A percentile compares a stretch with the other conserved stretches of the same genome.
Evolutionary conservation across 176 grass and related monocot species (phyloP).

Genomic region (Otatea glauca): DNA sequence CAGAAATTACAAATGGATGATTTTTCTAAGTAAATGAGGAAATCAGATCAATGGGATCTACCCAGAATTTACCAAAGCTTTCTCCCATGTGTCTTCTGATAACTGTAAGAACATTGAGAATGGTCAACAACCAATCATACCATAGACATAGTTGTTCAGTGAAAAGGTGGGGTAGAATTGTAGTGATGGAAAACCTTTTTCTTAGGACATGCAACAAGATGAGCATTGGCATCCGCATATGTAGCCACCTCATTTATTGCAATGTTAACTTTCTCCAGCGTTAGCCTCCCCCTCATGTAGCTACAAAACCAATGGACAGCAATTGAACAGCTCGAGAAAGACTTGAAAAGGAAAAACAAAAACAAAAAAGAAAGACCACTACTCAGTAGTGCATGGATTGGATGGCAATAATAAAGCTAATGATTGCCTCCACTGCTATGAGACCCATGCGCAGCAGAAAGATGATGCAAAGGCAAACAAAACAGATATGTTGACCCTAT

Average conservation of each 20-base stretch:
- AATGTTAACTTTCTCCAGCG: constrained; percentile 92
- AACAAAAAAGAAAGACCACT: background rate
- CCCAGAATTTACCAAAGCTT: constrained; percentile 74
- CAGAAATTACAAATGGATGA: constrained; percentile 21
- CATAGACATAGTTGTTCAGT: constrained; percentile 18
- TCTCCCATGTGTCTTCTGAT: constrained; percentile 76
- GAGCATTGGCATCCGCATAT: constrained; percentile 79
- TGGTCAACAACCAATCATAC: constrained; percentile 37
- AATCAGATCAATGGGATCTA: constrained; percentile 28
- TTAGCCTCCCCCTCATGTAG: constrained; percentile 95
- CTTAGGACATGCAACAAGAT: constrained; percentile 82
- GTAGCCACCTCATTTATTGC: constrained; percentile 86
- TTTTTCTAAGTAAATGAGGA: constrained; percentile 2
- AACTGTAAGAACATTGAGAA: constrained; percentile 60
- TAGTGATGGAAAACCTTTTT: constrained; percentile 61
- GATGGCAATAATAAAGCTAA: constrained; percentile 18
- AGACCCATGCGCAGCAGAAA: background rate
- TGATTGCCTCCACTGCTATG: constrained; percentile 10
- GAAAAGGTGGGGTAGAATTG: constrained; percentile 28
- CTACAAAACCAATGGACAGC: constrained; percentile 26
- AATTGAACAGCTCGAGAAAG: background rate
- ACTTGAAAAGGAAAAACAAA: background rate
- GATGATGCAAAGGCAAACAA: constrained; percentile 13
- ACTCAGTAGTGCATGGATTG: constrained; percentile 4
- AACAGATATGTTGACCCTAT: constrained; percentile 6